Conservation (phyloP, 768 basidiomycete genomes). For the Multifurca ochricompacta region DNA sequence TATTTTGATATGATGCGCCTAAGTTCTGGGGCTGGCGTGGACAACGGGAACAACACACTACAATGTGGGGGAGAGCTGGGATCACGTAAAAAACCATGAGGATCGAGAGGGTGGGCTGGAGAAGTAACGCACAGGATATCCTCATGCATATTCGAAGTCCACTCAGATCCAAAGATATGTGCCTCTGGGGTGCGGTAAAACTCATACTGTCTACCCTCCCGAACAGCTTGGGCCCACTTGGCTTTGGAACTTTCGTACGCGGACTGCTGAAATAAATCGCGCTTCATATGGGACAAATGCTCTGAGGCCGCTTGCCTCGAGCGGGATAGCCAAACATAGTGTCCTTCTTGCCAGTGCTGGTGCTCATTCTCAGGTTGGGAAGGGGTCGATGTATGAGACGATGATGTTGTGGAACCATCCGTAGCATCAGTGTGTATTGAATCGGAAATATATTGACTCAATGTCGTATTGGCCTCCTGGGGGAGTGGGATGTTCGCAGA, state of each 20-base stretch:
- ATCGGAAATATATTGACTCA: constrained; percentile 29
- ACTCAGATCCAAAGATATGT: constrained; percentile 14
- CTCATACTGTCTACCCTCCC: constrained; percentile 34
- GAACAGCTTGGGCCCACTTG: constrained; percentile 43
- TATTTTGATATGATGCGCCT: constrained; percentile 45
- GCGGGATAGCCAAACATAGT: constrained; percentile 63
- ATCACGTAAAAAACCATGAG: neutral
- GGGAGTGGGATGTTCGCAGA: constrained; percentile 15
- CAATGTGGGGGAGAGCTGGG: constrained; percentile 20
- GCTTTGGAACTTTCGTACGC: constrained; percentile 35
- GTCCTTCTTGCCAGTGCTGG: constrained; percentile 66
- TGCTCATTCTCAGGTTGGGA: constrained; percentile 28
- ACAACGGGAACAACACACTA: constrained; percentile 51
- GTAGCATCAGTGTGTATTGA: constrained; percentile 1
- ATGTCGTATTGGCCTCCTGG: constrained; percentile 13
- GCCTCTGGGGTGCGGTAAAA: constrained; percentile 12
- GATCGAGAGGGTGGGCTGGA: neutral
- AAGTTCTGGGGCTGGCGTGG: constrained; percentile 48
- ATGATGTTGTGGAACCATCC: constrained; percentile 3
- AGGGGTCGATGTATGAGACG: neutral
- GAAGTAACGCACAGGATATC: constrained; percentile 17
- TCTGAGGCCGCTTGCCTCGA: constrained; percentile 46
- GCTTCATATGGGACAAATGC: constrained; percentile 52
- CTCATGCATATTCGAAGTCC: constrained; percentile 16
- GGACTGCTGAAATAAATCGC: constrained; percentile 46